phyloP scores from a whole-genome alignment of 495 filamentous ascomycete species.

The Daldinia vernicosa region DNA sequence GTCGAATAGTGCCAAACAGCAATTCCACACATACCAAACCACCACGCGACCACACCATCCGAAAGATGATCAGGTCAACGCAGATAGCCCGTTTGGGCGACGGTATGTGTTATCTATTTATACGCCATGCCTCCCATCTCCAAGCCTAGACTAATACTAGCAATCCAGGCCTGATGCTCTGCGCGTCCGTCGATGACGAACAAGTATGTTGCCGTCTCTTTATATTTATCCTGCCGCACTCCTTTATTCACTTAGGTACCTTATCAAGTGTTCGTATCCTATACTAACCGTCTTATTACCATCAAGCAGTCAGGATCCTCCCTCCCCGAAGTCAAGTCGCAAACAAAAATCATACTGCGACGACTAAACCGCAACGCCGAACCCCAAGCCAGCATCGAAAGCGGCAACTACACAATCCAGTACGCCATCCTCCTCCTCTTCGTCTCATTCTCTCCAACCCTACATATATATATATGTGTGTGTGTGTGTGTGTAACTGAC shows the following conservation, averaged over 20 bases:
- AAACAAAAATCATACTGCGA: conserved; percentile 89
- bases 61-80: conserved; percentile 90
- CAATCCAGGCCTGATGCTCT: conserved; percentile 82
- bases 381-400: conserved; percentile 91
- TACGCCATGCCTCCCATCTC: background rate
- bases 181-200: conserved; percentile 93
- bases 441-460: too few species aligned
- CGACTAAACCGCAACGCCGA: conserved; percentile 87
- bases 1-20: background rate
- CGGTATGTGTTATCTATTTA: conserved; percentile 63
- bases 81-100: conserved; percentile 88
- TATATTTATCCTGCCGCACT: background rate
- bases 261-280: background rate
- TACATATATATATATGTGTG: too few species aligned
- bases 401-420: conserved; percentile 83
- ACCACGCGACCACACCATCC: background rate
- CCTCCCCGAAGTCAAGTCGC: conserved; percentile 86
- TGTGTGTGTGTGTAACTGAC: too few species aligned
- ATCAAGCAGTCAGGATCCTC: conserved; percentile 67
- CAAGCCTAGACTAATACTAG: conserved; percentile 28
- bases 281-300: background rate
- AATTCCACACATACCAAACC: background rate
- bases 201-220: conserved; percentile 59
- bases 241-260: background rate
- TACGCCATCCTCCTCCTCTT: too few species aligned